Conservation (phyloP, 2,329 filamentous ascomycete genomes). For the Neofusicoccum cordaticola region DNA sequence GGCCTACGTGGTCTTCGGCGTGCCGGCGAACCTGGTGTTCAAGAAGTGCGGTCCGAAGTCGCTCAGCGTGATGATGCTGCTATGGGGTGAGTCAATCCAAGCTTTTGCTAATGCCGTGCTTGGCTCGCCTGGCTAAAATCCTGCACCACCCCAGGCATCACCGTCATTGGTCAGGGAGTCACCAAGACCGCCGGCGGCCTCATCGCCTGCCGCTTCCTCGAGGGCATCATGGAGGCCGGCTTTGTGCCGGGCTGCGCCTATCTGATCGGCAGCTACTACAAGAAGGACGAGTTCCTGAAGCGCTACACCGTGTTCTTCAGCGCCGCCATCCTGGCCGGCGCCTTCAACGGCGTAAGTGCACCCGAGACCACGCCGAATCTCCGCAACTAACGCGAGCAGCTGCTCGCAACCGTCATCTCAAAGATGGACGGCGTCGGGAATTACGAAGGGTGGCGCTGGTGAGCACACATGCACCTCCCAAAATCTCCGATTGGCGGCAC, state of each 20-base stretch:
- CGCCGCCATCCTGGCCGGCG: slow-evolving; percentile 56
- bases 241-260: slow-evolving; percentile 38
- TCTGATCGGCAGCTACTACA: slow-evolving; percentile 41
- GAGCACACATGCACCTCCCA: slow-evolving; percentile 22
- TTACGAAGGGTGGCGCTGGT: slow-evolving; percentile 39
- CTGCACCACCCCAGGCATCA: slow-evolving; percentile 27
- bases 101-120: neutral
- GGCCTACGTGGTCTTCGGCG: slow-evolving; percentile 35
- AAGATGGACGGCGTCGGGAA: slow-evolving; percentile 59
- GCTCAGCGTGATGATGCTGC: slow-evolving; percentile 34
- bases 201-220: slow-evolving; percentile 30
- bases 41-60: slow-evolving; percentile 34
- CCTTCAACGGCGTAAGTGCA: slow-evolving; percentile 51
- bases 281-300: slow-evolving; percentile 52
- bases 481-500: slow-evolving; percentile 26
- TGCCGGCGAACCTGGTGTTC: slow-evolving; percentile 33
- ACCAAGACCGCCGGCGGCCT: slow-evolving; percentile 29
- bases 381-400: slow-evolving; percentile 14
- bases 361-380: neutral
- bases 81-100: slow-evolving; percentile 25
- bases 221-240: slow-evolving; percentile 34
- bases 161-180: slow-evolving; percentile 27
- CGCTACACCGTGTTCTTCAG: slow-evolving; percentile 60
- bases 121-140: neutral
- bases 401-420: slow-evolving; percentile 57